These are phyloP conservation scores for Lunasporangiospora selenospora DNA, from an alignment of 192 early-diverging fungal species.

Conservation along the genomic window DNA sequence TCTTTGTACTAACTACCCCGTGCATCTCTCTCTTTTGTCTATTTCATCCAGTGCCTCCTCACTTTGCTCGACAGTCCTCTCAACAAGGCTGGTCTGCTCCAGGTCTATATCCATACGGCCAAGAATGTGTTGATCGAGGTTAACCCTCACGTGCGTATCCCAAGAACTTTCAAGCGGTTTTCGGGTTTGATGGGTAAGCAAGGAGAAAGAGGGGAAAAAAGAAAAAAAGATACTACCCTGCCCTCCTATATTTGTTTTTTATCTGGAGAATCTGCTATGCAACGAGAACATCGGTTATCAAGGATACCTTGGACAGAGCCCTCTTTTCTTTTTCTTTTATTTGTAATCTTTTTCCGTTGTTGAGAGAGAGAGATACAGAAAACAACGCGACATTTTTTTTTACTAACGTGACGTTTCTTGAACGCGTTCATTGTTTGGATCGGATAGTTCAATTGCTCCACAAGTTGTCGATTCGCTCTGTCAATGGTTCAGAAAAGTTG, in stretches of 20 bases:
- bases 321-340: not conserved
- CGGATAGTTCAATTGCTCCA: constrained; percentile 92
- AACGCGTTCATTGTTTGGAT: no score
- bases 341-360: not conserved
- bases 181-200: constrained; percentile 93
- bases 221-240: no score
- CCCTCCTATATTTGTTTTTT: no score
- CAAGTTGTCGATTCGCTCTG: constrained; percentile 93
- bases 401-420: no score
- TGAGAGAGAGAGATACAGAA: no score
- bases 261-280: no score
- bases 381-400: no score
- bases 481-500: constrained; percentile 90
- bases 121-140: constrained; percentile 98
- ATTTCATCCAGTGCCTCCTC: constrained; percentile 90
- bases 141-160: constrained; percentile 97
- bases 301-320: not conserved
- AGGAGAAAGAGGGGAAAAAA: no score
- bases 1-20: no score
- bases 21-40: not conserved
- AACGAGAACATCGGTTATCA: no score
- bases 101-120: constrained; percentile 96
- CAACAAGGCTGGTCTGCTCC: constrained; percentile 98
- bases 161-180: constrained; percentile 99
- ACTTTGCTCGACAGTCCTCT: constrained; percentile 96